Conservation (phyloP, 139 green algal genomes). For the Closterium sp. region DNA sequence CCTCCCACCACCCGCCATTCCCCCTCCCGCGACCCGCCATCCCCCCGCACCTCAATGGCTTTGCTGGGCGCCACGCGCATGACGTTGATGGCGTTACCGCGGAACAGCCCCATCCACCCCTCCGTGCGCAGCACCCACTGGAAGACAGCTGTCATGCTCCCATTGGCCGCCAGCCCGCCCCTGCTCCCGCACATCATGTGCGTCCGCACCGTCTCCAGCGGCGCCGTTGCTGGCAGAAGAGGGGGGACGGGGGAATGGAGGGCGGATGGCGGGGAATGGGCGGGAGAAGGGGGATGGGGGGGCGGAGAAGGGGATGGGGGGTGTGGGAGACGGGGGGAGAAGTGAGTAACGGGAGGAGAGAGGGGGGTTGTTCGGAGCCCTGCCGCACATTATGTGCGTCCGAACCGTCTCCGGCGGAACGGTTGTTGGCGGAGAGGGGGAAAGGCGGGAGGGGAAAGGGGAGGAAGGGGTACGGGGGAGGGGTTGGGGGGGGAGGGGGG, state of each 20-base stretch:
- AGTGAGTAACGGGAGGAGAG: no score
- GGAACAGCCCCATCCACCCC: conserved; percentile 31
- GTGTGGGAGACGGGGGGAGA: no score
- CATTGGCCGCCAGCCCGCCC: conserved; percentile 18
- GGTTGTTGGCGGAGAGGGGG: no score
- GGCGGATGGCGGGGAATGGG: no score
- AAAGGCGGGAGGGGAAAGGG: not conserved
- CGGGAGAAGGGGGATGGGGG: no score
- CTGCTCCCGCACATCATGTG: conserved; percentile 43
- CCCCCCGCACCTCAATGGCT: conserved; percentile 15
- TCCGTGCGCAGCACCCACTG: not conserved
- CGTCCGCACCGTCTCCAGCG: conserved; percentile 43
- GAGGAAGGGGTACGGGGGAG: not conserved
- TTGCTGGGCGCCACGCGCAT: conserved; percentile 29
- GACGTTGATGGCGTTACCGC: conserved; percentile 34
- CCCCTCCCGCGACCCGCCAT: no score
- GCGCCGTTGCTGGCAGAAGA: not conserved
- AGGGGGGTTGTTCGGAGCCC: no score
- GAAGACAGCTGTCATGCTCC: conserved; percentile 15
- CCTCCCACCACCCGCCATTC: not conserved
- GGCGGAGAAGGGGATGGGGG: not conserved
- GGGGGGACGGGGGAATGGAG: no score
- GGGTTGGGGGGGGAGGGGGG: no score
- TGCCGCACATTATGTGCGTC: no score
- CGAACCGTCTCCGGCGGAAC: no score